Evolutionary conservation across 1,284 basidiomycete species (phyloP), one percentile per base, ranked within the genome.

Genomic region (Kwoniella shivajii): DNA sequence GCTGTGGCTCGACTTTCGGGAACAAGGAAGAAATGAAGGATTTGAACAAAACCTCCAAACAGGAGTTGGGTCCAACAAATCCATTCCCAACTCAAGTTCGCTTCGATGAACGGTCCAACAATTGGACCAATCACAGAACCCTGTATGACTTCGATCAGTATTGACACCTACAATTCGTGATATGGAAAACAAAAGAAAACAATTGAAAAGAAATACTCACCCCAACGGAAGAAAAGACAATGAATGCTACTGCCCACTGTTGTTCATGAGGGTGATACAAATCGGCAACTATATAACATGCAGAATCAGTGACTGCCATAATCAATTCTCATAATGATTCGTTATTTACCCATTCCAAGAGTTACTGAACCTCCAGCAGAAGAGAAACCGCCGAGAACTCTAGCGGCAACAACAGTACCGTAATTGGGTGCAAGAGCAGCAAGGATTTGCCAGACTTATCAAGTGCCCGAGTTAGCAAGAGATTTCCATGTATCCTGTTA

Each of bases 301-400:
- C 30, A 48, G 20, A 1, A 27, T 37, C 1, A 20, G 20, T n/a
- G n/a, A n/a, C n/a, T n/a, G 22, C 26, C n/a, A 11, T 42, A 6
- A 37, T 9, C 10, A 30, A 47, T 14, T 4, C 16, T 10, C 6
- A n/a, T n/a, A n/a, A n/a, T n/a, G n/a, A n/a, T n/a, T n/a, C 30
- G 14, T 2, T 1, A 62, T 59, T 39, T 43, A 65, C 66, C 67
- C 70, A 80, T 78, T 27, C 77, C 79, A 1, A 80, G 65, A 2
- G 78, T 80, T 34, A 80, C 79, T 22, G 74, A 77, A 6, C 79
- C 79, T 22, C 79, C 84, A 2, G 83, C 82, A 2, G 85, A 87
- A 56, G 87, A 88, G 60, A 88, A 81, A 22, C 87, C 88, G 27
- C 80, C 80, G 4, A 90, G 72, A 68, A 87, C 86, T 10, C 88